These are phyloP conservation scores for Penicillium sp. DNA, from an alignment of 2,329 filamentous ascomycete genomes.

Conservation along the genomic window DNA sequence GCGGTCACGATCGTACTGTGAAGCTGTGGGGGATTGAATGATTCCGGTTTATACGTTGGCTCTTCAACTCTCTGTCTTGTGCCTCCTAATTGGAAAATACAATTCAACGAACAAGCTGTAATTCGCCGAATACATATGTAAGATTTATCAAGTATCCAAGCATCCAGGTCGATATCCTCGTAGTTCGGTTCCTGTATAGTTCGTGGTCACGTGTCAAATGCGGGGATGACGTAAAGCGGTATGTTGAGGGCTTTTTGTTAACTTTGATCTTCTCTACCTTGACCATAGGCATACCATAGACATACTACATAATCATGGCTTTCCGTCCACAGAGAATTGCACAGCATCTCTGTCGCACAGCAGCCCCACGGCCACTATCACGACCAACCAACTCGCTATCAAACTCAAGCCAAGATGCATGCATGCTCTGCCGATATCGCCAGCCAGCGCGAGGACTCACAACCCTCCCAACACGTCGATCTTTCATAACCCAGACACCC, in stretches of 20 bases:
- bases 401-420: constrained; percentile 12
- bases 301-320: constrained; percentile 12
- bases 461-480: not conserved
- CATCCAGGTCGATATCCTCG: not conserved
- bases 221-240: constrained; percentile 25
- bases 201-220: constrained; percentile 16
- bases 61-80: not conserved
- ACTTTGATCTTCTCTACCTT: not conserved
- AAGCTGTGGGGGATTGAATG: constrained; percentile 94
- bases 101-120: not conserved
- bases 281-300: not conserved
- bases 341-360: constrained; percentile 9
- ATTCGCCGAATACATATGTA: not conserved
- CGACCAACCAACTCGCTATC: constrained; percentile 6
- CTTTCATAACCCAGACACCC: not conserved
- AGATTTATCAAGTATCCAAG: not conserved
- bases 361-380: not conserved
- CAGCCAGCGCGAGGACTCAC: constrained; percentile 5
- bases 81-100: not conserved
- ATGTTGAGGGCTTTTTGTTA: not conserved
- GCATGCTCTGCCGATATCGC: constrained; percentile 14
- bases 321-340: constrained; percentile 12
- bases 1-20: constrained; percentile 89
- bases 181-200: not conserved
- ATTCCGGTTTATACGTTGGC: not conserved